Conservation (phyloP, 2,329 filamentous ascomycete species). For the Cordyceps sp. region DNA sequence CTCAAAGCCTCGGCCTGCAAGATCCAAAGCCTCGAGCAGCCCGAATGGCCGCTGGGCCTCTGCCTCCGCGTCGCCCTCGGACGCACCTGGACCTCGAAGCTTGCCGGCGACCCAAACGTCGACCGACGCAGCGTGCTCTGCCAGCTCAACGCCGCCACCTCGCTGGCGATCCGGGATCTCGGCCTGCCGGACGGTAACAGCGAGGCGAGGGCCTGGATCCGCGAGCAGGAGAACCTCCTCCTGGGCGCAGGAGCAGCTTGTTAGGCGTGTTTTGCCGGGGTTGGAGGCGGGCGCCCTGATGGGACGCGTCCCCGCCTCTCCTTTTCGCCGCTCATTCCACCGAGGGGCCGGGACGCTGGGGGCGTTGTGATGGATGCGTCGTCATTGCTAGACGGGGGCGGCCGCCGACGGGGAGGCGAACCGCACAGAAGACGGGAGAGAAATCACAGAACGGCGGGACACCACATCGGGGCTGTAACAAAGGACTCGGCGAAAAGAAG, state of each 20-base stretch:
- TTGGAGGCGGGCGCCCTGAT: too few relatives aligned
- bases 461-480: too few relatives aligned
- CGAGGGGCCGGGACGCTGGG: too few relatives aligned
- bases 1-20: neutral
- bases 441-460: too few relatives aligned
- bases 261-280: too few relatives aligned
- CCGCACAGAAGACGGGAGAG: too few relatives aligned
- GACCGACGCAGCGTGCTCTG: neutral
- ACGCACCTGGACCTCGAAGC: conserved; percentile 1
- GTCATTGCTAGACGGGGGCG: too few relatives aligned
- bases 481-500: too few relatives aligned
- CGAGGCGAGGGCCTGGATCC: neutral
- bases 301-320: too few relatives aligned
- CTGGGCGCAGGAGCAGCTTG: neutral
- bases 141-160: neutral
- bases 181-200: neutral
- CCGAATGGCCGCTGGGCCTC: conserved; percentile 3
- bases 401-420: too few relatives aligned
- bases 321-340: too few relatives aligned
- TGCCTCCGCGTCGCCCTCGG: conserved; percentile 1
- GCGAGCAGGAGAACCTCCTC: neutral
- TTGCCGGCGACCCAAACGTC: neutral
- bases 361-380: too few relatives aligned
- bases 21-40: conserved; percentile 3
- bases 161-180: neutral